Evolutionary conservation across 202 grass and related monocot genomes (phyloP).

Genomic region (Schoenoplectus tabernaemontani): DNA sequence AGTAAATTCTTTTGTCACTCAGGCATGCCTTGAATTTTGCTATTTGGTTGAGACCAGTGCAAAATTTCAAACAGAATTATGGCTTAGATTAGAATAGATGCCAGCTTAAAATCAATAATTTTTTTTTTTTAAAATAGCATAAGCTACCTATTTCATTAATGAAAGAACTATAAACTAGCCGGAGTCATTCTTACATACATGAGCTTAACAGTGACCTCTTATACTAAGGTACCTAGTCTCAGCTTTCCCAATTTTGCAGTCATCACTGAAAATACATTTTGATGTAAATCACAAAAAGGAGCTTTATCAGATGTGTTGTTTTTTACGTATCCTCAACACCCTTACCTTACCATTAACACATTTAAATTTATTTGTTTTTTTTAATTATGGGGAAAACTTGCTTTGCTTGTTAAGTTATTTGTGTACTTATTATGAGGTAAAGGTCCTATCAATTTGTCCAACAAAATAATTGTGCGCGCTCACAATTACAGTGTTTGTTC

Average conservation of each 20-base stretch:
- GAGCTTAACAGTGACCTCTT: too few relatives aligned
- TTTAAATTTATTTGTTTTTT: not conserved
- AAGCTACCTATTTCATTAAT: too few relatives aligned
- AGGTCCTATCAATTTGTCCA: not conserved
- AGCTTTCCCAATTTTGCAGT: too few relatives aligned
- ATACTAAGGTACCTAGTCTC: too few relatives aligned
- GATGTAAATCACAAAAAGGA: too few relatives aligned
- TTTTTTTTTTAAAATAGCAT: too few relatives aligned
- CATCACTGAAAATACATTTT: too few relatives aligned
- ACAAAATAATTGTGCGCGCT: not conserved
- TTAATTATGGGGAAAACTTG: not conserved
- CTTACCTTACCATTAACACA: too few relatives aligned
- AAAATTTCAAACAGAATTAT: not conserved
- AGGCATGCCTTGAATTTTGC: not conserved
- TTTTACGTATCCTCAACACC: too few relatives aligned
- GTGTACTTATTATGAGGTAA: not conserved
- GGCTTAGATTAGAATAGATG: not conserved
- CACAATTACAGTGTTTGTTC: not conserved
- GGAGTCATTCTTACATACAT: too few relatives aligned
- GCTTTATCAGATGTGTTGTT: too few relatives aligned
- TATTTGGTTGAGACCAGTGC: not conserved
- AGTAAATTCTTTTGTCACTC: not conserved
- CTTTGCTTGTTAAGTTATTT: not conserved
- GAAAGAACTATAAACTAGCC: too few relatives aligned
- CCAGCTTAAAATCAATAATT: not conserved